phyloP scores from a whole-genome alignment of 1,139 yeast genomes.

The Protomyces pachydermus region DNA sequence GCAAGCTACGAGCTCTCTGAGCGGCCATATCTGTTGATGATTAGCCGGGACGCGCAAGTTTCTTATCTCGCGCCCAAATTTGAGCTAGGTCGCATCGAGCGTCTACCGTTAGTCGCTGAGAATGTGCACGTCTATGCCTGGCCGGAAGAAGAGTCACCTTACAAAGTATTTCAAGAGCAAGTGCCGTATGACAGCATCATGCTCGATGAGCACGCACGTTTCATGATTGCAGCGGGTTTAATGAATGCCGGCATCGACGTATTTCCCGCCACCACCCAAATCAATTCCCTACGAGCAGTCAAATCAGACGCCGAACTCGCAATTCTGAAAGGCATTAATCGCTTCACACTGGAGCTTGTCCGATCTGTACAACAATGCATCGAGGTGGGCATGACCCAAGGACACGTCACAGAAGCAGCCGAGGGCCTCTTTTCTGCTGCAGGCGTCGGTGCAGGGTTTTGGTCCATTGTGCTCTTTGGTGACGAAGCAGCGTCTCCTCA shows the following conservation, averaged over 20 bases:
- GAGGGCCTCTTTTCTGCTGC: conserved; percentile 6
- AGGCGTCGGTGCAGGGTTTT: conserved; percentile 12
- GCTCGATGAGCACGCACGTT: conserved; percentile 20
- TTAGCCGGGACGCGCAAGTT: background rate
- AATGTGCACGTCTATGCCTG: conserved; percentile 4
- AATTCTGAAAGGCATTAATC: conserved; percentile 12
- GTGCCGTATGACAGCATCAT: background rate
- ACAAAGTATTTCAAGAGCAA: background rate
- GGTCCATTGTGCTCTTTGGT: conserved; percentile 25
- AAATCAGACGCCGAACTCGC: conserved; percentile 19
- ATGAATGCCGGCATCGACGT: background rate
- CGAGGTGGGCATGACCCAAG: background rate
- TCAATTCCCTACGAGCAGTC: conserved; percentile 10
- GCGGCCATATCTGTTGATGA: conserved; percentile 15
- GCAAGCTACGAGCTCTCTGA: conserved; percentile 15
- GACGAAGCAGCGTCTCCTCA: conserved; percentile 26
- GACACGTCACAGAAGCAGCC: background rate
- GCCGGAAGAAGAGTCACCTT: conserved; percentile 26
- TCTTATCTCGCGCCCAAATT: conserved; percentile 21
- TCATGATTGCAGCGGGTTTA: conserved; percentile 23
- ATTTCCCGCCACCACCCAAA: background rate
- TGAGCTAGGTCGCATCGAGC: conserved; percentile 20
- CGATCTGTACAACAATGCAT: conserved; percentile 11
- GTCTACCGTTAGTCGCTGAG: background rate
- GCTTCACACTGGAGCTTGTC: conserved; percentile 11